A percentile compares a stretch with the other conserved stretches of the same genome.
Evolutionary conservation across 1,139 yeast genomes (phyloP).

Genomic region (Saccharomyces hybrid): DNA sequence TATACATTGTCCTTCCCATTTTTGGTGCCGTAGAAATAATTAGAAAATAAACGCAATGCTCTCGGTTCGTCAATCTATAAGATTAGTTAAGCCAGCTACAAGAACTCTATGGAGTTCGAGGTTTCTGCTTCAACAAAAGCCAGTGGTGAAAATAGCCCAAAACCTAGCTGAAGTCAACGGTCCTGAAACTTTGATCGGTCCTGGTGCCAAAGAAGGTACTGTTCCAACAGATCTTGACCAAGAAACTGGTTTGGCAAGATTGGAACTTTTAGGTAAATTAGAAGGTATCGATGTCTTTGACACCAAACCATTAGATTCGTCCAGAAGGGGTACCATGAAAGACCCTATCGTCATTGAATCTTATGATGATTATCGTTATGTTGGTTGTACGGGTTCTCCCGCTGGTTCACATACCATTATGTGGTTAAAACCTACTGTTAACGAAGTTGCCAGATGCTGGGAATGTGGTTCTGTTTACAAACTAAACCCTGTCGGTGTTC

Average conservation of each 20-base stretch:
- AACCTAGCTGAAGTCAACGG: slow-evolving; percentile 73
- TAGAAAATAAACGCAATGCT: slow-evolving; percentile 13
- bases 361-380: slow-evolving; percentile 87
- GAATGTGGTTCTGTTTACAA: slow-evolving; percentile 96
- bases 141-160: slow-evolving; percentile 52
- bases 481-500: slow-evolving; percentile 82
- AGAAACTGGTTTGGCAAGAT: slow-evolving; percentile 97
- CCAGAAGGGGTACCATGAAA: slow-evolving; percentile 79
- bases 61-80: slow-evolving; percentile 23
- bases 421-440: slow-evolving; percentile 90
- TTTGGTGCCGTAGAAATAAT: neutral
- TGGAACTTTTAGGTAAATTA: slow-evolving; percentile 86
- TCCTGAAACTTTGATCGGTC: slow-evolving; percentile 75
- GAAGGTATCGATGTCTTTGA: slow-evolving; percentile 97
- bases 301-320: slow-evolving; percentile 76
- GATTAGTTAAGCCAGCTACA: slow-evolving; percentile 24
- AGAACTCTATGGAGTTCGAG: slow-evolving; percentile 26
- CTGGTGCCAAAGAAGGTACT: slow-evolving; percentile 76
- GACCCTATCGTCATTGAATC: slow-evolving; percentile 89
- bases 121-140: slow-evolving; percentile 23
- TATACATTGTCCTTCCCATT: neutral
- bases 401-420: slow-evolving; percentile 83
- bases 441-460: slow-evolving; percentile 91
- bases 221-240: slow-evolving; percentile 93
- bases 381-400: slow-evolving; percentile 96